Base-by-base conservation (phyloP, 257 asterid genomes). In the Solanum appendiculatum region DNA sequence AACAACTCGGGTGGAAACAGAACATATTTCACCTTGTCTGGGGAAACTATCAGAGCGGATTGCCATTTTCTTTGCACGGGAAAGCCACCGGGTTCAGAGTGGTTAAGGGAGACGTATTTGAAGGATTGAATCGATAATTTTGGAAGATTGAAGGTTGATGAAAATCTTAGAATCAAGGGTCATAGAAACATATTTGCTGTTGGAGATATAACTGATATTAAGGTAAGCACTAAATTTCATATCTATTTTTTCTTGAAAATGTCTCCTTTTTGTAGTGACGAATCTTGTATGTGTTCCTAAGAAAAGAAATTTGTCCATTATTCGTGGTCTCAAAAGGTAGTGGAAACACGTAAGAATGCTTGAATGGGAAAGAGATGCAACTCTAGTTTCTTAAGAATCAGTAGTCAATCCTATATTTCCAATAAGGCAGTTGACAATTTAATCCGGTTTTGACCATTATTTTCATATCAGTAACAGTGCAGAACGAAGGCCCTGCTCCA, bases 71-170 rank as follows among this genome's bases (percentile, higher is more conserved):
- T 90, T 81, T 96, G 99, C 95, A 95, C 97, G 3, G 98, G 99
- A 39, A 95, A 92, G 87, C 95, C 95, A 1, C 34, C 90, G 1
- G 98, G 93, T 37, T 96, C 99, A 3, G 90, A 85, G 0, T 96
- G 99, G 98, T 80, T 96, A 68, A 82, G 70, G 87, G 95, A 90
- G 60, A 93, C 96, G 5, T 23, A 90, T 83, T 86, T 96, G 86
- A 90, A 91, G 87, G 91, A 90, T 56, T 89, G 90, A 89, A 42
- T 95, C 4, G 97, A 95, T 70, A 23, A 69, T 9, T 77, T 40
- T 1, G 98, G 98, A 27, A 92, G 94, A 89, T 75, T 96, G 91
- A 95, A 89, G 92, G 99, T 96, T 29, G 98, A 96, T 89, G 97
- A 92, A 42, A 89, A 92, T 85, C 83, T 93, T 82, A 88, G 97